phyloP scores from a whole-genome alignment of 495 filamentous ascomycete species.

The Daldinia decipiens region DNA sequence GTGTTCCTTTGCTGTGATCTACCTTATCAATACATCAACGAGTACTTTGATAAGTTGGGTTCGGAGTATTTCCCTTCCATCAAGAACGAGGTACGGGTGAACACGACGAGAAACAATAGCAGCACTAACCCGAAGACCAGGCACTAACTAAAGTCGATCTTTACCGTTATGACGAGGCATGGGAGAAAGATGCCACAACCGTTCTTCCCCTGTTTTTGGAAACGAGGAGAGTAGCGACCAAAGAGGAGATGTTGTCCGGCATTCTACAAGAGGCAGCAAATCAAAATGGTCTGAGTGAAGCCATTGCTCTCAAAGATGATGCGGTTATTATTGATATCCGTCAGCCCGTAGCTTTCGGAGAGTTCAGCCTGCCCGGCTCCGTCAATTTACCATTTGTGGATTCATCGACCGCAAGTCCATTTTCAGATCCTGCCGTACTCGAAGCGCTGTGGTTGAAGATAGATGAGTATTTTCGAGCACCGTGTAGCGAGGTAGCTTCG shows the following conservation, averaged over 20 bases:
- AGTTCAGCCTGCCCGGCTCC: conserved; percentile 58
- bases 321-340: conserved; percentile 56
- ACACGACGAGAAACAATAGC: background rate
- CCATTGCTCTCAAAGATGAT: conserved; percentile 28
- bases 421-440: conserved; percentile 56
- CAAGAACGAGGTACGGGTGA: conserved; percentile 61
- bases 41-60: conserved; percentile 67
- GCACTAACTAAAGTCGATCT: conserved; percentile 61
- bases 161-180: conserved; percentile 64
- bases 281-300: background rate
- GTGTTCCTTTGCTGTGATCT: conserved; percentile 71
- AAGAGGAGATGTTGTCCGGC: conserved; percentile 36
- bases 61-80: conserved; percentile 64
- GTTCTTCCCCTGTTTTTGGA: conserved; percentile 55
- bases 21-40: conserved; percentile 70
- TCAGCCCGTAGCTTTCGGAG: conserved; percentile 52
- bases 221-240: conserved; percentile 24
- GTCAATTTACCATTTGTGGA: conserved; percentile 59
- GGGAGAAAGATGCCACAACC: conserved; percentile 56
- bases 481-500: conserved; percentile 36
- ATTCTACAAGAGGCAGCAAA: background rate
- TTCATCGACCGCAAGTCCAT: conserved; percentile 49
- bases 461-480: conserved; percentile 45
- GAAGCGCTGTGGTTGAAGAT: conserved; percentile 59
- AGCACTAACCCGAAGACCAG: conserved; percentile 45